Evolutionary conservation across 1,284 basidiomycete genomes (phyloP), one percentile per base, ranked within the genome.

Genomic region (Trichosporon faecale): DNA sequence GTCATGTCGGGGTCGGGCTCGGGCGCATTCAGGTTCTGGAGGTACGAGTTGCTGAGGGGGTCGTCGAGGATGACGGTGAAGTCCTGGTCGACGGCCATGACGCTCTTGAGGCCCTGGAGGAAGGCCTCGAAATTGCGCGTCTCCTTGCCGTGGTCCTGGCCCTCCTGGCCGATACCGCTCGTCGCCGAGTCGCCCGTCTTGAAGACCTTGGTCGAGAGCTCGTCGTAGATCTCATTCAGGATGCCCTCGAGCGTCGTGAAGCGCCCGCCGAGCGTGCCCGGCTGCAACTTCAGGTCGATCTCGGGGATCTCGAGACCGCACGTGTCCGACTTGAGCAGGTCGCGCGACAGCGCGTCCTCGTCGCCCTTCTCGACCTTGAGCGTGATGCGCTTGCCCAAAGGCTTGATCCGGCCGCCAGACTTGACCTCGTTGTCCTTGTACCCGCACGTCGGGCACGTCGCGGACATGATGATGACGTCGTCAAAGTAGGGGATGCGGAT

Each of bases 351-450:
- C 82, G 98, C 96, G 73, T 99, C 96, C 57, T 89, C 86, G 81
- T 99, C 96, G 31, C 70, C 72, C 1, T 66, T 65, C 77, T 95
- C 90, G 3, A 98, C 94, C 80, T 91, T 93, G 70, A 99, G 86
- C 0, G 88, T 93, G 70, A 98, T 93, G 71, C 88, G 89, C 82
- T 93, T 95, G 35, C 95, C 96, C 77, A 91, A 86, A 5, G 88
- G 87, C 1, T 94, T 91, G 68, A 98, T 94, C 0, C 94, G 94
- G 1, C 91, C 86, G 27, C 96, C 94, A 7, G 93, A 93, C 83
- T 99, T 99, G 79, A 99, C 92, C 85, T 99, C 96, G 80, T 97
- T 98, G 85, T 99, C 96, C 75, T 94, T 88, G 85, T 98, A 99
- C 0, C 96, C 96, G 82, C 96, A 99, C 68, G 86, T 84, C 68